Evolutionary conservation across 2,329 filamentous ascomycete genomes (phyloP).

Genomic region (Pseudocercospora musae): DNA sequence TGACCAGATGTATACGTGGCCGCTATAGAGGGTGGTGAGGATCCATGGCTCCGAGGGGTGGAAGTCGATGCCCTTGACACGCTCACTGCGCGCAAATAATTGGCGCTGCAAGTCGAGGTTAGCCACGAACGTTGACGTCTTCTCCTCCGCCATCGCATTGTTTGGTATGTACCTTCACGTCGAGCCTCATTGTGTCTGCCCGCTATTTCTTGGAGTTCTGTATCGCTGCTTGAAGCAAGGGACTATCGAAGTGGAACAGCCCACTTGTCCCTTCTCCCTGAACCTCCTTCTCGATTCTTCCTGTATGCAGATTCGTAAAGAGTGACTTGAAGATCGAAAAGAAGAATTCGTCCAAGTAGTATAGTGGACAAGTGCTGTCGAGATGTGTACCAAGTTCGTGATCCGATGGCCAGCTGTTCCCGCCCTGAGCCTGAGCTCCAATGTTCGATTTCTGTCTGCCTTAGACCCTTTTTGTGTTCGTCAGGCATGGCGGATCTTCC

Average conservation of each 20-base stretch:
- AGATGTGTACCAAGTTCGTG: not conserved
- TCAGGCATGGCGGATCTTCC: not conserved
- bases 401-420: not conserved
- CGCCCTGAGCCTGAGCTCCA: not conserved
- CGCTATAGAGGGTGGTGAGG: conserved; percentile 92
- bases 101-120: conserved; percentile 60
- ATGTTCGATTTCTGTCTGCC: not conserved
- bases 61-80: conserved; percentile 96
- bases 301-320: not conserved
- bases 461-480: not conserved
- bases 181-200: conserved; percentile 52
- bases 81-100: conserved; percentile 84
- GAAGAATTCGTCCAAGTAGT: not conserved
- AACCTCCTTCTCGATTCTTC: not conserved
- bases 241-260: not conserved
- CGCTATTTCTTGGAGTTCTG: conserved; percentile 12
- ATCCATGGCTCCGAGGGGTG: conserved; percentile 95
- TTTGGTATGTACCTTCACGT: conserved; percentile 53
- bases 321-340: not conserved
- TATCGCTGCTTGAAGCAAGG: not conserved
- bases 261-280: not conserved
- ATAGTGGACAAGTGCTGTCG: not conserved
- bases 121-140: conserved; percentile 36
- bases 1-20: conserved; percentile 99
- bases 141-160: not conserved